Base-by-base conservation (phyloP, 2,329 filamentous ascomycete genomes). In the Tolypocladium tropicale region DNA sequence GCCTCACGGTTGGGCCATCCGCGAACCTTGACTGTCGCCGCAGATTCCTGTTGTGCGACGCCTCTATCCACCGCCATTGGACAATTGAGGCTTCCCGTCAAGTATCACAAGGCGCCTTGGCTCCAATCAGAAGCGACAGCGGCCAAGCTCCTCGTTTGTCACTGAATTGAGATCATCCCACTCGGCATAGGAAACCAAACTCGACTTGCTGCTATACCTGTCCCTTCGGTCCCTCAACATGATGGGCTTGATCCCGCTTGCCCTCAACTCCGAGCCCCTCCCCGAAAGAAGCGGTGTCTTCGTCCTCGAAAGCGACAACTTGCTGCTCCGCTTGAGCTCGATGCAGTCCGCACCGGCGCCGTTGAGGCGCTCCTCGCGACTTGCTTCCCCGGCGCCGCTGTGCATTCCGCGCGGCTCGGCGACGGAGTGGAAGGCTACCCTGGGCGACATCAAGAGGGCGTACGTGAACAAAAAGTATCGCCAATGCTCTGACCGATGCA, bases 381-480 rank as follows among this genome's bases (percentile, higher is more conserved):
- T 18, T 25, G 46, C 46, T 11, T 49, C 62, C 59, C 33, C 56
- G 4, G 57, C 62, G 18, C 56, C 61, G 12, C 56, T 68, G 12
- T 62, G 62, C 36, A 64, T 66, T 10, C 65, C 78, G 12, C 77
- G 78, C 2, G 73, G 71, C 56, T 79, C 75, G 0, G 58, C 71
- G 2, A 63, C 68, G 4, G 79, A 83, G 51, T 84, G 81, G 81
- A 76, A 70, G 59, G 72, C 68, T 53, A 68, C 76, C 6, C 72
- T 84, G 54, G 65, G 70, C 25, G 78, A 82, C 39, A 73, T 83
- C 59, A 84, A 83, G 72, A 69, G 71, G 52, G 76, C 79, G 57
- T 81, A 81, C 59, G 60, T 77, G 23, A 73, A 73, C 61, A 73
- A 73, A 56, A 73, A 75, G 56, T 82, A 80, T 62, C 75, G 78